Base-by-base conservation (phyloP, 2,329 filamentous ascomycete genomes). In the Fusarium odoratissimum region DNA sequence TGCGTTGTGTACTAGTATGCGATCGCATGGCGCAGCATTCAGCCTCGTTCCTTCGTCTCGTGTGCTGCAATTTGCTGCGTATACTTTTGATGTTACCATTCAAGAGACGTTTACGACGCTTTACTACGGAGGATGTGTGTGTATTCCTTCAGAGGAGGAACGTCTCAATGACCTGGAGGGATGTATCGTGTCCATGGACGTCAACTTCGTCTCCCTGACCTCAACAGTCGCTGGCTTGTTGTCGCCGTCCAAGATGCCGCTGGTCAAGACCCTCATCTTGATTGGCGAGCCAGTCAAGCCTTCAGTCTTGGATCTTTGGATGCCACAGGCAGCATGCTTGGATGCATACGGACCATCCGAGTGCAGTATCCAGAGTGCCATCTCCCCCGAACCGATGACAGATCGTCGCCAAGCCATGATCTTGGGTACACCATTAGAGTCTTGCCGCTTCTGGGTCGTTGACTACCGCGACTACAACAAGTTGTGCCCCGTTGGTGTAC, bases 101-200 rank as follows among this genome's bases (percentile, higher is more conserved):
- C 59, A 61, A 57, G 59, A 61, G 31, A 61, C 52, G 0, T 57
- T 61, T 9, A 57, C 59, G 25, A 61, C 59, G 2, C 31, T 61
- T 5, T 57, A 45, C 10, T 57, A 25, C 3, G 52, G 41, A 21
- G 49, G 59, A 2, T 61, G 49, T 1, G 59, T 61, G 3, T 61
- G 59, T 9, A 61, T 61, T 38, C 59, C 59, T 0, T 61, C 59
- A 6, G 59, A 61, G 12, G 49, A 61, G 0, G 49, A 38, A 1
- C 49, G 59, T 12, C 49, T 61, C 1, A 61, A 57, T 16, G 30
- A 55, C 1, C 31, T 61, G 13, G 38, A 55, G 28, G 49, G 52
- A 28, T 55, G 38, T 5, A 57, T 61, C 25, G 41, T 55, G 13
- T 35, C 52, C 9, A 57, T 61, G 59, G 10, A 45, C 10, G 59